phyloP scores from a whole-genome alignment of 1,139 yeast genomes.

The Zygosaccharomyces sapae region DNA sequence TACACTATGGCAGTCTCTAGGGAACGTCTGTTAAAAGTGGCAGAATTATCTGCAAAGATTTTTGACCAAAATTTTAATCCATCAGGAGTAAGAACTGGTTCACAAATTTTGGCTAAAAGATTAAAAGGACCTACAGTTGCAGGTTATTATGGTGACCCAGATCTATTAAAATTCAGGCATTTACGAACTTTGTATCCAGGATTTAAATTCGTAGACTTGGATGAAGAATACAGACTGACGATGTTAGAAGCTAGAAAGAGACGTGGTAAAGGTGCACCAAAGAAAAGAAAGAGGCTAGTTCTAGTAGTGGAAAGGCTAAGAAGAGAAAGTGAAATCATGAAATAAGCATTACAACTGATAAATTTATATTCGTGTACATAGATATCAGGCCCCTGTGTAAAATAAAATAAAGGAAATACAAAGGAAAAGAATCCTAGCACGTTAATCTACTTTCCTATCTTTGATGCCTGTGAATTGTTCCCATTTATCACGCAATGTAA shows the following conservation, averaged over 20 bases:
- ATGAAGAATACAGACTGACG: slow-evolving; percentile 64
- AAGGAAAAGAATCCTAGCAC: too few species aligned
- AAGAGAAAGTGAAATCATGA: slow-evolving; percentile 38
- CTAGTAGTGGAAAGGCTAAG: slow-evolving; percentile 36
- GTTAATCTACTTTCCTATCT: neutral
- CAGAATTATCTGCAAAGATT: slow-evolving; percentile 54
- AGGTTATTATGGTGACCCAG: slow-evolving; percentile 73
- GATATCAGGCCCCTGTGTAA: too few species aligned
- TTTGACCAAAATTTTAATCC: slow-evolving; percentile 72
- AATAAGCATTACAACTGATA: neutral
- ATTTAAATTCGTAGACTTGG: slow-evolving; percentile 62
- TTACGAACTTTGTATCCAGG: slow-evolving; percentile 54
- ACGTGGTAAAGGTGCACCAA: slow-evolving; percentile 92
- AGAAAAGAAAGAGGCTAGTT: slow-evolving; percentile 52
- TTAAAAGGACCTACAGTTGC: slow-evolving; percentile 72
- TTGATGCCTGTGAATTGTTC: neutral
- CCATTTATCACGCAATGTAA: slow-evolving; percentile 23
- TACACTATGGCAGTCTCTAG: slow-evolving; percentile 35
- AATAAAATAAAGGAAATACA: neutral
- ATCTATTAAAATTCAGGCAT: slow-evolving; percentile 60
- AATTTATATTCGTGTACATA: slow-evolving; percentile 8
- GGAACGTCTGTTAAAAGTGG: slow-evolving; percentile 50
- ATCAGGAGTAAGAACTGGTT: slow-evolving; percentile 62
- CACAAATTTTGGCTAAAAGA: slow-evolving; percentile 67
- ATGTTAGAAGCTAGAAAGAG: slow-evolving; percentile 66